These are phyloP conservation scores for Hirsutella thompsonii DNA, from an alignment of 2,329 filamentous ascomycete genomes.

Conservation along the genomic window DNA sequence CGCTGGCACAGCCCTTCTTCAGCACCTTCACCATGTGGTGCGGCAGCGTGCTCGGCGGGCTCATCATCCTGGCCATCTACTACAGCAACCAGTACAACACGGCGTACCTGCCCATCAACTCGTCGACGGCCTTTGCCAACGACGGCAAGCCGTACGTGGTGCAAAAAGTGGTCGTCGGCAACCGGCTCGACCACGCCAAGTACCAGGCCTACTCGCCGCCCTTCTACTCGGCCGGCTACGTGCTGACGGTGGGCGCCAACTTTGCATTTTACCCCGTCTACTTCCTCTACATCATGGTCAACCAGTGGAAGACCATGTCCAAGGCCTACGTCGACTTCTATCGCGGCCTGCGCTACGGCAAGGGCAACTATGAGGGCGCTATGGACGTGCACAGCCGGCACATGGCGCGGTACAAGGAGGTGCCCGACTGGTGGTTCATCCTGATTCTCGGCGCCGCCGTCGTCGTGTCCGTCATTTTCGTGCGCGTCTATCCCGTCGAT, in stretches of 20 bases:
- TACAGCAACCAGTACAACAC: conserved; percentile 30
- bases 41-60: conserved; percentile 19
- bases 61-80: conserved; percentile 27
- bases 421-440: conserved; percentile 34
- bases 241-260: conserved; percentile 26
- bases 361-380: conserved; percentile 25
- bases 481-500: conserved; percentile 14
- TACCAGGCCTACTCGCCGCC: conserved; percentile 31
- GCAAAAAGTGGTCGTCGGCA: conserved; percentile 22
- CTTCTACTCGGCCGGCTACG: conserved; percentile 28
- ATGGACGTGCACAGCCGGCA: conserved; percentile 26
- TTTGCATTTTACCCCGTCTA: conserved; percentile 31
- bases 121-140: conserved; percentile 27
- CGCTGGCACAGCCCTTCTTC: conserved; percentile 24
- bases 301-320: conserved; percentile 14
- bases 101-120: conserved; percentile 33
- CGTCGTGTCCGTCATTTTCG: conserved; percentile 17
- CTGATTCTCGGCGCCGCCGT: conserved; percentile 20
- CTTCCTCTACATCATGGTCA: conserved; percentile 28
- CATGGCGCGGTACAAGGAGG: conserved; percentile 28
- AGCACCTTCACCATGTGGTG: conserved; percentile 24
- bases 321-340: conserved; percentile 25
- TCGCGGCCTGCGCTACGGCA: conserved; percentile 22
- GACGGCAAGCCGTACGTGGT: conserved; percentile 21
- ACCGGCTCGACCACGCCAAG: conserved; percentile 21